Percentiles rank a stretch among this genome's conserved stretches.
Conservation (phyloP, 495 filamentous ascomycete species). For the Xylaria flabelliformis region DNA sequence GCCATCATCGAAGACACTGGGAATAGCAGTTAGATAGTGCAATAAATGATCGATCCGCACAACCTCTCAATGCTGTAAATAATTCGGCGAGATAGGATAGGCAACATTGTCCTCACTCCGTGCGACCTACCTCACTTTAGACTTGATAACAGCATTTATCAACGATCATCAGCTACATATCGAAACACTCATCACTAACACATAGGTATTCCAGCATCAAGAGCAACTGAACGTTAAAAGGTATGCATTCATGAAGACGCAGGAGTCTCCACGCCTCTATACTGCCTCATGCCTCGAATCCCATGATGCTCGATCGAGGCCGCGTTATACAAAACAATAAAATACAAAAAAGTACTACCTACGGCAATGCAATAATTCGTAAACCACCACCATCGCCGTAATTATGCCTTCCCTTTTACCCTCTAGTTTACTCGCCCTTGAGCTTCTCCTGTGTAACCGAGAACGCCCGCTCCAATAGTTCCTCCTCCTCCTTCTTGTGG, state of each 20-base stretch:
- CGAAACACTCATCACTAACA: neutral
- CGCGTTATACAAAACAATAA: conserved; percentile 42
- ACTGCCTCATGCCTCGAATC: conserved; percentile 29
- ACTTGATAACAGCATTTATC: neutral
- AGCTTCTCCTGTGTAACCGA: conserved; percentile 68
- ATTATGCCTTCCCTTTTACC: neutral
- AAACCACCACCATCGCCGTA: conserved; percentile 20
- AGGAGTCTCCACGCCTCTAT: conserved; percentile 29
- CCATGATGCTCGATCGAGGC: conserved; percentile 24
- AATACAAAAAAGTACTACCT: conserved; percentile 30
- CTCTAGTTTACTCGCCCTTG: conserved; percentile 65
- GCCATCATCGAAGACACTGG: neutral
- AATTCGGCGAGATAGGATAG: neutral
- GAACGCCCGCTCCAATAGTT: conserved; percentile 79
- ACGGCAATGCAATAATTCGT: conserved; percentile 29
- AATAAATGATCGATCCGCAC: neutral
- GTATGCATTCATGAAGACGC: conserved; percentile 18
- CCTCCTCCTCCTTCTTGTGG: conserved; percentile 93
- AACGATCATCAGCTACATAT: neutral
- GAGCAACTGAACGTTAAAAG: conserved; percentile 33
- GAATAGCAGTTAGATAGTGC: neutral
- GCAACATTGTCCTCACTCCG: neutral
- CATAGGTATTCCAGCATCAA: neutral
- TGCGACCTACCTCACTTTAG: neutral
- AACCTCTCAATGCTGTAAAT: neutral